These are phyloP conservation scores for Fusarium irregulare DNA, from an alignment of 2,329 filamentous ascomycete species.

Conservation along the genomic window DNA sequence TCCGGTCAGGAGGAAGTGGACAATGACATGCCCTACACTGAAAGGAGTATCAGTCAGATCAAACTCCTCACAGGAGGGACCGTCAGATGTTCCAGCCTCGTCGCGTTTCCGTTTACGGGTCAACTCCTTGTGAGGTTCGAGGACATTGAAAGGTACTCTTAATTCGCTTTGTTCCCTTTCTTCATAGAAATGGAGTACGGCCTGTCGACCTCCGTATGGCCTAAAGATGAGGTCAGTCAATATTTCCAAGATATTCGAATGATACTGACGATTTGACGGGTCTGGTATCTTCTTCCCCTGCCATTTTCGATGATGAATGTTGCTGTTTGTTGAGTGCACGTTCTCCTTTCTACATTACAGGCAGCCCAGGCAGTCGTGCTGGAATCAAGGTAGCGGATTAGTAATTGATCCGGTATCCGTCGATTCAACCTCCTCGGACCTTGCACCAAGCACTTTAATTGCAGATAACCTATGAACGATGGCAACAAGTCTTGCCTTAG, in stretches of 20 bases:
- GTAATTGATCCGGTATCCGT: not conserved
- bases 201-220: not conserved
- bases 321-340: not conserved
- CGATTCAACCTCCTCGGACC: not conserved
- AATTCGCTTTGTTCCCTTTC: too few species aligned
- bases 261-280: not conserved
- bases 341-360: not conserved
- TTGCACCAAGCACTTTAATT: not conserved
- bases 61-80: not conserved
- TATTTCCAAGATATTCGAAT: fast-evolving
- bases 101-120: not conserved
- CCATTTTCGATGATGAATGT: too few species aligned
- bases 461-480: too few species aligned
- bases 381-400: not conserved
- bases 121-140: not conserved
- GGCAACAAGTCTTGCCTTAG: fast-evolving
- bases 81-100: fast-evolving
- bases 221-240: not conserved
- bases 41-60: not conserved
- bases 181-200: not conserved
- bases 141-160: fast-evolving
- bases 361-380: too few species aligned
- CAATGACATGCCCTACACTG: conserved; percentile 3
- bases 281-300: not conserved
- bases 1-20: conserved; percentile 9